phyloP scores from a whole-genome alignment of 176 grass and related monocot species.

The Phyllostachys edulis region DNA sequence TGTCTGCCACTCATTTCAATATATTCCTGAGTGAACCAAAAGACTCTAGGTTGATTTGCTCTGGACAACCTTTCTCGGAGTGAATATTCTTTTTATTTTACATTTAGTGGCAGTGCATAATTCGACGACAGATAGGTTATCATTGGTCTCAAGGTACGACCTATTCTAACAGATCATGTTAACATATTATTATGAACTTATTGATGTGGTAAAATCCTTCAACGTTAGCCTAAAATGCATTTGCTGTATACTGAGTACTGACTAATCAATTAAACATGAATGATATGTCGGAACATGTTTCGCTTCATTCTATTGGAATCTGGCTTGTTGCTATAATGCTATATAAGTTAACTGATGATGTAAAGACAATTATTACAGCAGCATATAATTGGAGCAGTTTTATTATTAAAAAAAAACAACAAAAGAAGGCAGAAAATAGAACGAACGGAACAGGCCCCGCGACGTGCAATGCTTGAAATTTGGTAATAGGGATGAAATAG shows the following conservation, averaged over 20 bases:
- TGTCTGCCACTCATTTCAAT: background rate
- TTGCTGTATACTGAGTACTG: background rate
- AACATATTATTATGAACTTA: slow-evolving; percentile 17
- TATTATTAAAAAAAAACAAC: too few relatives aligned
- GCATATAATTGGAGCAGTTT: background rate
- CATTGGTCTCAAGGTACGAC: background rate
- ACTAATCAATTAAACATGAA: background rate
- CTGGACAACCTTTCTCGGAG: background rate
- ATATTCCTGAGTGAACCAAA: background rate
- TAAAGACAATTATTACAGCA: background rate
- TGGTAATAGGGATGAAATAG: background rate
- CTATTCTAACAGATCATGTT: background rate
- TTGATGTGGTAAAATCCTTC: background rate
- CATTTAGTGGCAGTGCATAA: background rate
- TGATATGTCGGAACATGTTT: background rate
- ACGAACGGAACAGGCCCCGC: background rate
- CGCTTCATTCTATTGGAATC: background rate
- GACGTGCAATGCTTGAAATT: slow-evolving; percentile 2
- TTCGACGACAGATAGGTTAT: background rate
- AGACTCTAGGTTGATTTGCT: background rate
- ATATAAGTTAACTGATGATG: background rate
- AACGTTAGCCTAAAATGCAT: background rate
- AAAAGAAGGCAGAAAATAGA: too few relatives aligned
- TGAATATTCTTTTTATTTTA: background rate
- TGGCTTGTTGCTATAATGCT: background rate